Conservation (phyloP, 495 filamentous ascomycete species). For the Annulohypoxylon stygium region DNA sequence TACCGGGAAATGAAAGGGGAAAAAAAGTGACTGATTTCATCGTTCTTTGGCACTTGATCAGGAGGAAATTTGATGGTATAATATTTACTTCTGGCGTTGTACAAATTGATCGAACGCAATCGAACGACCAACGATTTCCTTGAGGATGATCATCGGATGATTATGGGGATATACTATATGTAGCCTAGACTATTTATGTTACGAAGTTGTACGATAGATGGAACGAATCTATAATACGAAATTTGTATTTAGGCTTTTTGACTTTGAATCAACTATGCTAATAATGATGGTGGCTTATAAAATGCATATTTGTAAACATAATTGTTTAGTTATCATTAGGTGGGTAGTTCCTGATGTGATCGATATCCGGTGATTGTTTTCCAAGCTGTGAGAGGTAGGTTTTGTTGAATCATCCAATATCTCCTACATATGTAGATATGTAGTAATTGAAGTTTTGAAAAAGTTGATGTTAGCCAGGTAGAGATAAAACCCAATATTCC, state of each 20-base stretch:
- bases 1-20: not conserved
- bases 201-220: slow-evolving; percentile 7
- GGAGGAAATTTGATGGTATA: slow-evolving; percentile 3
- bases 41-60: not conserved
- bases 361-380: no score
- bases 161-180: slow-evolving; percentile 3
- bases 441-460: no score
- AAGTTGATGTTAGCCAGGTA: no score
- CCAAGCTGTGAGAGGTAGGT: no score
- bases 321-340: not conserved
- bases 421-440: no score
- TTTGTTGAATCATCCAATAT: no score
- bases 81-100: slow-evolving; percentile 16
- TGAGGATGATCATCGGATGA: slow-evolving; percentile 22
- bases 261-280: no score
- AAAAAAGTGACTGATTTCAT: not conserved
- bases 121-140: slow-evolving; percentile 14
- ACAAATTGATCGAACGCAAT: slow-evolving; percentile 18
- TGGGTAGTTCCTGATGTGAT: not conserved
- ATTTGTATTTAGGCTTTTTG: slow-evolving; percentile 25
- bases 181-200: not conserved
- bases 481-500: no score
- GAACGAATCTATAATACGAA: slow-evolving; percentile 1
- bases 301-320: not conserved
- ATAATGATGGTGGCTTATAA: not conserved